Evolutionary conservation across 768 basidiomycete species (phyloP), one percentile per base, ranked within the genome.

Genomic region (Mycena maculata): DNA sequence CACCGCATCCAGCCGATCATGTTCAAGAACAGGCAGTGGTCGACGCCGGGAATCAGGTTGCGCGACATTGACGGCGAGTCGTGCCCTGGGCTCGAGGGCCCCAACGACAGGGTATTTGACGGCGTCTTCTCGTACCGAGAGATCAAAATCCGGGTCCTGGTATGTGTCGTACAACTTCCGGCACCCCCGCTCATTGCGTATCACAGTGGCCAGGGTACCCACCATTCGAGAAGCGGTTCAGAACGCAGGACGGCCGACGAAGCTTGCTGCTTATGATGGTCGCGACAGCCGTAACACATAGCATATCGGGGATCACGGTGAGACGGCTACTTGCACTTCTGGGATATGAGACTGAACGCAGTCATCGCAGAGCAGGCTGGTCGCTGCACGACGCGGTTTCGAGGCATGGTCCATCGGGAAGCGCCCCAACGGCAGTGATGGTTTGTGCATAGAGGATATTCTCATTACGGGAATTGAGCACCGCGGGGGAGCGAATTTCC

Each of bases 171-270:
- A 25, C 22, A 18, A 15, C n/a, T 27, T 31, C 31, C 45, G 7
- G 20, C 20, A 16, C 9, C 22, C 8, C 25, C 18, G 41, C 4
- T n/a, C 12, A 28, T 28, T 38, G n/a, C 36, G 16, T 41, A 45
- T 13, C 54, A 52, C 61, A 86, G 85, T 86, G 85, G 86, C 84
- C 86, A 8, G 85, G 86, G 1, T 86, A 86, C 73, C 75, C 78
- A 50, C 76, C 81, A 0, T 75, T 78, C 31, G 76, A 81, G 71
- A 82, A 80, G 67, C 80, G 82, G 7, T 67, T 84, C 55, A 68
- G 71, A 23, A 79, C 81, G 22, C 76, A 78, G 31, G 72, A 73
- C 23, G 77, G 76, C n/a, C 67, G 45, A n/a, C 71, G 78, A 10
- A 71, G 74, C 27, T 63, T 72, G 36, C 36, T 85, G 52, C 68